Conservation (phyloP, 2,329 filamentous ascomycete genomes). For the Myriosclerotinia scirpicola region DNA sequence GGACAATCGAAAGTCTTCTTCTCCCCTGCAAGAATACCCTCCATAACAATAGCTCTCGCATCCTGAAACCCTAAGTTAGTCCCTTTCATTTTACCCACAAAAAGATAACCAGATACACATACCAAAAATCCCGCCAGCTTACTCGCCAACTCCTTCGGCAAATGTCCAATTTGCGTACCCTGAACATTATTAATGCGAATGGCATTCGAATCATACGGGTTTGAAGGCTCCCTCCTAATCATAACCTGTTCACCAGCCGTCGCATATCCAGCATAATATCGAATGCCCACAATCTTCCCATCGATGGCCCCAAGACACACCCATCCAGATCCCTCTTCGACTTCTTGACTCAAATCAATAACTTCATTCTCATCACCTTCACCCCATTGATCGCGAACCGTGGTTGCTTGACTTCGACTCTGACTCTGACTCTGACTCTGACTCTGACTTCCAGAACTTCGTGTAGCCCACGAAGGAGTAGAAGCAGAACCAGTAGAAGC, state of each 20-base stretch:
- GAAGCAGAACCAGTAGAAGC: neutral
- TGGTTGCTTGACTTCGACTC: constrained; percentile 29
- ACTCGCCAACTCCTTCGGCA: constrained; percentile 64
- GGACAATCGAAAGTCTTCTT: constrained; percentile 73
- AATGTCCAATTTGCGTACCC: constrained; percentile 73
- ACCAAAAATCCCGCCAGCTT: constrained; percentile 75
- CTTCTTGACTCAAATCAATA: constrained; percentile 38
- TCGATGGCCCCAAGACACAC: constrained; percentile 40
- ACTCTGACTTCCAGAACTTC: neutral
- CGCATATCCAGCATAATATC: constrained; percentile 63
- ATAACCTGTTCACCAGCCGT: constrained; percentile 63
- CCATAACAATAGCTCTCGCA: constrained; percentile 58
- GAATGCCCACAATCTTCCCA: constrained; percentile 51
- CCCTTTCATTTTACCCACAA: neutral
- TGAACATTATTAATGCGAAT: constrained; percentile 78
- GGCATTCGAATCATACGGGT: constrained; percentile 72
- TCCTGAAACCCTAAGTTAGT: constrained; percentile 46
- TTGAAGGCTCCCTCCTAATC: constrained; percentile 63
- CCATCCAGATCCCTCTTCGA: constrained; percentile 38
- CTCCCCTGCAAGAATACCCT: constrained; percentile 66
- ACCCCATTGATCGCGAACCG: constrained; percentile 29
- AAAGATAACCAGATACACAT: constrained; percentile 35
- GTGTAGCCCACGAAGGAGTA: constrained; percentile 20
- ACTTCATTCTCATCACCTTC: constrained; percentile 36
- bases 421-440: constrained; percentile 14